Conservation (phyloP, 1,284 basidiomycete species). For the Leccinum cinnamomeum region DNA sequence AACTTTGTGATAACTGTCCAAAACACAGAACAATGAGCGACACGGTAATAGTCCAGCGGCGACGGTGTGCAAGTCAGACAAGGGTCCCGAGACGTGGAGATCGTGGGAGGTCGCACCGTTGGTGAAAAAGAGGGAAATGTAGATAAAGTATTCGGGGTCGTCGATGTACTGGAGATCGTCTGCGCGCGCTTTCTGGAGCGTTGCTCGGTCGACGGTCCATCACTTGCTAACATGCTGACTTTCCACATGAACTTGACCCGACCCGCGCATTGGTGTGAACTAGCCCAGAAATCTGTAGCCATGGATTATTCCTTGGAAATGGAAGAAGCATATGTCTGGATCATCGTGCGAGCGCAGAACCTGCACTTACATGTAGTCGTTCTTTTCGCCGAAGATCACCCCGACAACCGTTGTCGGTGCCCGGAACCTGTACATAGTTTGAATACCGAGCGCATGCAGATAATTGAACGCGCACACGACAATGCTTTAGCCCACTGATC, state of each 20-base stretch:
- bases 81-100: not conserved
- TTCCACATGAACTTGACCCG: constrained; percentile 10
- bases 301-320: constrained; percentile 35
- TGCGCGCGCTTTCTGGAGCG: constrained; percentile 67
- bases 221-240: constrained; percentile 58
- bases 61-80: not conserved
- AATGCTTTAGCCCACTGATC: constrained; percentile 84
- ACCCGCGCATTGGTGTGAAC: constrained; percentile 65
- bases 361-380: constrained; percentile 49
- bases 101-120: constrained; percentile 49
- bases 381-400: constrained; percentile 48
- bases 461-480: constrained; percentile 58
- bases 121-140: constrained; percentile 83
- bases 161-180: constrained; percentile 79
- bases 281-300: constrained; percentile 77
- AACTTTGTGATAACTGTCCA: constrained; percentile 81
- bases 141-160: constrained; percentile 70
- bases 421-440: constrained; percentile 62
- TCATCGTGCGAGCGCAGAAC: not conserved
- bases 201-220: constrained; percentile 85
- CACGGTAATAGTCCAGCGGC: not conserved
- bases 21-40: not conserved
- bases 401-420: constrained; percentile 46
- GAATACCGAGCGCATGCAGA: not conserved
- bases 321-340: too few species aligned